Evolutionary conservation across 2,329 filamentous ascomycete genomes (phyloP).

Genomic region (Trichoderma guizhouense): DNA sequence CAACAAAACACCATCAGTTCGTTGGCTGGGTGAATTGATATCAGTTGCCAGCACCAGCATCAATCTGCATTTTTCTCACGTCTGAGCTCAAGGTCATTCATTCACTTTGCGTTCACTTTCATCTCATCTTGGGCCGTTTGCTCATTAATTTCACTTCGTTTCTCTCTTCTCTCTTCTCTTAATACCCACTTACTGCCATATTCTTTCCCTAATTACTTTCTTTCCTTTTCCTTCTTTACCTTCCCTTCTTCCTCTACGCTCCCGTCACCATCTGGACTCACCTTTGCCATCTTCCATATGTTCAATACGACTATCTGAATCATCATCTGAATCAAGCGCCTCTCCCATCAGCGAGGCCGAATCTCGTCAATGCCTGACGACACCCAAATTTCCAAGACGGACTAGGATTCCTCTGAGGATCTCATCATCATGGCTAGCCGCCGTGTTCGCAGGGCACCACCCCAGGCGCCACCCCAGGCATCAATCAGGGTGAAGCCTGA

Average conservation of each 20-base stretch:
- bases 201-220: background rate
- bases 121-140: background rate
- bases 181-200: background rate
- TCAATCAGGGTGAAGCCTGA: constrained; percentile 24
- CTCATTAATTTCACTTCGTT: background rate
- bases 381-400: background rate
- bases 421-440: constrained; percentile 23
- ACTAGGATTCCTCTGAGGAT: background rate
- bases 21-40: constrained; percentile 7
- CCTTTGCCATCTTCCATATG: background rate
- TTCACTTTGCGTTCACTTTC: constrained; percentile 5
- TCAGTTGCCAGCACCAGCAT: background rate
- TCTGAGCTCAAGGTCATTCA: background rate
- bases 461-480: too few relatives aligned
- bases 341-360: background rate
- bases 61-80: background rate
- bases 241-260: background rate
- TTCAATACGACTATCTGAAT: background rate
- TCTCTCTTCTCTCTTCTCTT: background rate
- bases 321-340: background rate
- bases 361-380: background rate
- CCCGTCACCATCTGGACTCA: background rate
- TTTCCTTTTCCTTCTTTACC: background rate
- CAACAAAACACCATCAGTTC: background rate
- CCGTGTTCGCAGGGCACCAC: background rate